Conservation (phyloP, 768 basidiomycete species). For the Leccinum uliginosum region DNA sequence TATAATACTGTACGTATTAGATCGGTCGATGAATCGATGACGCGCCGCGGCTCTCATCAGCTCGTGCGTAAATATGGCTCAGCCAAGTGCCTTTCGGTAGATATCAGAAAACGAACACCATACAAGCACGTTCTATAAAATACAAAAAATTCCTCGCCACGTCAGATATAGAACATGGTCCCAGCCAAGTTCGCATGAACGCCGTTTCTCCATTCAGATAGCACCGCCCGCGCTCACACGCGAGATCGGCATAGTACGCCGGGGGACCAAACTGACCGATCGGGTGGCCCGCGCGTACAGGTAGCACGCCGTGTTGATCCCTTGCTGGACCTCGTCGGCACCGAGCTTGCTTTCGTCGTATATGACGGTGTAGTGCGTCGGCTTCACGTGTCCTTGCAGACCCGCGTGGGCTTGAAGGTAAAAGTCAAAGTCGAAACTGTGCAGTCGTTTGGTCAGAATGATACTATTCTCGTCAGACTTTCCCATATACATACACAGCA, state of each 20-base stretch:
- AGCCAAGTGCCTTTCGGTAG: neutral
- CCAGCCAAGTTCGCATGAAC: constrained; percentile 54
- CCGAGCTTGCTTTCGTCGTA: constrained; percentile 72
- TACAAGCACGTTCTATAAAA: neutral
- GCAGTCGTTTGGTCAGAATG: neutral
- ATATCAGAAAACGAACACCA: neutral
- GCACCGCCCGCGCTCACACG: constrained; percentile 73
- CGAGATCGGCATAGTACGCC: constrained; percentile 79
- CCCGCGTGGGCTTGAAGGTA: constrained; percentile 74
- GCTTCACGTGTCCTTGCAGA: constrained; percentile 62
- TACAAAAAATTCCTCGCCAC: neutral
- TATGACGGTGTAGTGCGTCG: constrained; percentile 76
- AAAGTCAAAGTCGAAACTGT: constrained; percentile 60
- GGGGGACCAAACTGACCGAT: constrained; percentile 75
- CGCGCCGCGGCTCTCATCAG: neutral
- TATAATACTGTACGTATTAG: too few species aligned
- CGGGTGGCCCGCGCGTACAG: constrained; percentile 81
- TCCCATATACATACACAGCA: constrained; percentile 43
- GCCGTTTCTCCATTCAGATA: constrained; percentile 70
- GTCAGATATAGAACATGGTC: constrained; percentile 74
- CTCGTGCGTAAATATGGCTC: too few species aligned
- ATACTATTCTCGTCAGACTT: neutral
- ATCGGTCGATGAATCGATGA: too few species aligned
- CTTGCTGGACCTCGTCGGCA: constrained; percentile 71
- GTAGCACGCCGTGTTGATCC: constrained; percentile 66